phyloP scores from a whole-genome alignment of 2,329 filamentous ascomycete species.

The Coleophoma crateriformis region DNA sequence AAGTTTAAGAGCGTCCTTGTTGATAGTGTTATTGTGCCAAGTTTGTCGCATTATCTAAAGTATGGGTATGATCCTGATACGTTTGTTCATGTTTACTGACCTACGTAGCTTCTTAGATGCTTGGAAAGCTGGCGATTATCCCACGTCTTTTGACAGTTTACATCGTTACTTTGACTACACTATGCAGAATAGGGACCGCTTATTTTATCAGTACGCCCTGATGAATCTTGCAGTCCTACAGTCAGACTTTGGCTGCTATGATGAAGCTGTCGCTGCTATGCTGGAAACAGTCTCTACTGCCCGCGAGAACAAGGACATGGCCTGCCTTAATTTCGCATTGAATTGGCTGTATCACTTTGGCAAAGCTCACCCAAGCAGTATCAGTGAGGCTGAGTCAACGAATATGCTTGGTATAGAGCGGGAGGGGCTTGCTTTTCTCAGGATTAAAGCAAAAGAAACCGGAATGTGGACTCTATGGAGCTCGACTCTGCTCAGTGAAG shows the following conservation, averaged over 20 bases:
- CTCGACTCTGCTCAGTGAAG: conserved; percentile 79
- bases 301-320: conserved; percentile 85
- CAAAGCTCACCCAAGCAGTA: conserved; percentile 75
- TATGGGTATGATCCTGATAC: conserved; percentile 27
- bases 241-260: conserved; percentile 88
- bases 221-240: conserved; percentile 92
- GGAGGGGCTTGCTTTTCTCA: conserved; percentile 78
- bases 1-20: conserved; percentile 65
- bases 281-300: conserved; percentile 94
- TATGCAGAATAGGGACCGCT: conserved; percentile 75
- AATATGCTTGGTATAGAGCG: conserved; percentile 73
- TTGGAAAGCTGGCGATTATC: conserved; percentile 87
- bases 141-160: conserved; percentile 82
- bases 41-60: conserved; percentile 70
- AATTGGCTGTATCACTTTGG: conserved; percentile 95
- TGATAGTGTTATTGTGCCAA: conserved; percentile 63
- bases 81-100: conserved; percentile 7
- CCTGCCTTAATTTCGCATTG: conserved; percentile 88
- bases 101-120: conserved; percentile 73
- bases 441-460: conserved; percentile 77
- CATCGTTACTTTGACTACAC: conserved; percentile 98
- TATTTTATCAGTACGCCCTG: conserved; percentile 91
- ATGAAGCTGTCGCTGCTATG: conserved; percentile 89
- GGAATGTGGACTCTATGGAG: conserved; percentile 83
- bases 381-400: conserved; percentile 62